Base-by-base conservation (phyloP, 2,329 filamentous ascomycete genomes). In the Penicillium sp. region DNA sequence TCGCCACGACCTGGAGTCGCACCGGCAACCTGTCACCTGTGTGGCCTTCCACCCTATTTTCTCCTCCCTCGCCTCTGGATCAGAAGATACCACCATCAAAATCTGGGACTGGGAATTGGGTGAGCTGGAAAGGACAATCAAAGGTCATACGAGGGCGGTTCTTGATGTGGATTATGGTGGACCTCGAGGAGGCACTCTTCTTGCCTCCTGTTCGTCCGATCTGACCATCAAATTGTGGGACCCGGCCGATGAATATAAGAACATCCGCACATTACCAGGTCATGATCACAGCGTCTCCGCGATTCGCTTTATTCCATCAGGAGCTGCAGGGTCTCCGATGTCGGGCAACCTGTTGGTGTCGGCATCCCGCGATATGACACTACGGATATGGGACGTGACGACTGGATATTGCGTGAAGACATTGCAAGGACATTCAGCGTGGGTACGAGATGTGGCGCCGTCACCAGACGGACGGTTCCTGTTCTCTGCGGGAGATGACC, bases 21-120 rank as follows among this genome's bases (percentile, higher is more conserved):
- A 97, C 77, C 87, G 92, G 69, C 82, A 87, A 26, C 86, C 91
- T 14, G 88, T 97, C 61, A 96, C 89, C 59, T 93, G 92, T 71
- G 88, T 97, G 60, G 93, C 93, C 16, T 97, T 97, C 73, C 93
- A 97, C 74, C 93, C 93, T 0, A 84, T 95, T 35, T 97, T 96
- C 78, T 94, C 92, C 10, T 94, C 91, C 5, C 82, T 97, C 25
- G 94, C 93, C 10, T 95, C 92, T 0, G 93, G 91, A 16, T 96
- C 93, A 8, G 93, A 97, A 75, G 94, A 97, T 76, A 91, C 87
- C 57, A 96, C 91, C 7, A 96, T 98, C 76, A 97, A 97, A 73
- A 93, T 97, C 58, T 97, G 93, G 93, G 93, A 97, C 73, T 97
- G 93, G 90, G 93, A 97, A 72, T 80, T 96, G 26, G 94, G 94